Conservation (phyloP, 2,329 filamentous ascomycete species). For the Sporothrix luriei region DNA sequence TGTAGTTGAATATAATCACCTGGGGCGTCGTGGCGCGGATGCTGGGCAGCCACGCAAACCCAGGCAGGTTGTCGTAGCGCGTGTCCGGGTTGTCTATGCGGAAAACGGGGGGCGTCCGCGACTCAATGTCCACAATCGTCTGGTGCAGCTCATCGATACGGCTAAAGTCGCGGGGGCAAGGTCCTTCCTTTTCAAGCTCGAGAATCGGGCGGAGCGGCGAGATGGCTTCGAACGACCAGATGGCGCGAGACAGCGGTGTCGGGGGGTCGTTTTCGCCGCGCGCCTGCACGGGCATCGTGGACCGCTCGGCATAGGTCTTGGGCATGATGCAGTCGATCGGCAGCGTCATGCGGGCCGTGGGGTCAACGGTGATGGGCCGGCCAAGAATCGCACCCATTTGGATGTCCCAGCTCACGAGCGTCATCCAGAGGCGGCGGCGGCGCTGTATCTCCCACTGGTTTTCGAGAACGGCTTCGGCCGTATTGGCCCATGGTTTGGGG, state of each 20-base stretch:
- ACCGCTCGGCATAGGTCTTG: constrained; percentile 44
- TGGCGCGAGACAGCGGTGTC: constrained; percentile 56
- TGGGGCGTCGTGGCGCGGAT: constrained; percentile 54
- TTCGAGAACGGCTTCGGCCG: constrained; percentile 54
- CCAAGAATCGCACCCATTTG: constrained; percentile 58
- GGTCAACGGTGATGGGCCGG: constrained; percentile 59
- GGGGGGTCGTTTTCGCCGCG: constrained; percentile 57
- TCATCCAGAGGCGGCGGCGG: constrained; percentile 59
- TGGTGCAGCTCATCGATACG: constrained; percentile 59
- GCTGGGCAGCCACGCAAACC: constrained; percentile 56
- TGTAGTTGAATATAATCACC: constrained; percentile 56
- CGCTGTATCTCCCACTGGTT: constrained; percentile 62
- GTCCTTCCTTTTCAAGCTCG: constrained; percentile 59
- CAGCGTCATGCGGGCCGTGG: constrained; percentile 50
- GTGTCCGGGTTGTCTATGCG: constrained; percentile 60
- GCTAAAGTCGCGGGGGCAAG: constrained; percentile 57
- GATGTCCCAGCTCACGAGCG: constrained; percentile 58
- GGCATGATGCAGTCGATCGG: constrained; percentile 59
- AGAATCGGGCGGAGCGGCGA: constrained; percentile 57
- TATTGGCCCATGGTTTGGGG: constrained; percentile 51
- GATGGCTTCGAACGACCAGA: constrained; percentile 56
- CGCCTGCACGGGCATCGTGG: constrained; percentile 52
- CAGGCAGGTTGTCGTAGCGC: constrained; percentile 56
- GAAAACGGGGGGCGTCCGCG: constrained; percentile 56
- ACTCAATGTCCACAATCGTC: constrained; percentile 52